phyloP scores from a whole-genome alignment of 75 land plant species.

The Larix kaempferi region DNA sequence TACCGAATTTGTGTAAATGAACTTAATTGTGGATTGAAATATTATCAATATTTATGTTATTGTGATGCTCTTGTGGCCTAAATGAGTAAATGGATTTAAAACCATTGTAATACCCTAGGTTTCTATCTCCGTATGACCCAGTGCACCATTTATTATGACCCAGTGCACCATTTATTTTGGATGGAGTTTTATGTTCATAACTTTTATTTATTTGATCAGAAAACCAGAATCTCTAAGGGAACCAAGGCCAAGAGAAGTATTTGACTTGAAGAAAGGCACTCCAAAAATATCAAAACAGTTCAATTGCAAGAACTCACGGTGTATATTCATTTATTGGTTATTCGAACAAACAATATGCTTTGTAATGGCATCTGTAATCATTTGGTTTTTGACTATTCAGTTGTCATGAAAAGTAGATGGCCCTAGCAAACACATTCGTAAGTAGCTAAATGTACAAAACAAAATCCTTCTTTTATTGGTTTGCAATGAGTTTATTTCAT shows the following conservation, averaged over 20 bases:
- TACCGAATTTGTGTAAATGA: neutral
- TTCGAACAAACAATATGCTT: neutral
- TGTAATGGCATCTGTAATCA: neutral
- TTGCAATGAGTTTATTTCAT: neutral
- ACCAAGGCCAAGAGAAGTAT: conserved; percentile 24
- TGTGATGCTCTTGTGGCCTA: neutral
- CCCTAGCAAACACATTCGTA: neutral
- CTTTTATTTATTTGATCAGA: conserved; percentile 21
- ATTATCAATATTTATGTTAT: neutral
- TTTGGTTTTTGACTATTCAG: neutral
- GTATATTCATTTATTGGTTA: conserved; percentile 16
- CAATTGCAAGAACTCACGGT: conserved; percentile 89
- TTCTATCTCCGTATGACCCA: neutral
- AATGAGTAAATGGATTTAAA: neutral
- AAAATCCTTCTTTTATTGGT: too few species aligned
- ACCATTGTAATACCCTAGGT: neutral
- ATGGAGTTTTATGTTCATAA: neutral
- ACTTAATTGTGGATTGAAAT: neutral
- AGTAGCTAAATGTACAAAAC: neutral
- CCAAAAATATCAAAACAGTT: conserved; percentile 93
- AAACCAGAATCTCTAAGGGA: conserved; percentile 60
- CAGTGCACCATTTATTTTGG: neutral
- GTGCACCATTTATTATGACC: too few species aligned
- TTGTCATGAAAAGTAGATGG: neutral
- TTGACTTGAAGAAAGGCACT: conserved; percentile 81